phyloP scores from a whole-genome alignment of 352 stramenopile genomes.

The Globisporangium nunn region DNA sequence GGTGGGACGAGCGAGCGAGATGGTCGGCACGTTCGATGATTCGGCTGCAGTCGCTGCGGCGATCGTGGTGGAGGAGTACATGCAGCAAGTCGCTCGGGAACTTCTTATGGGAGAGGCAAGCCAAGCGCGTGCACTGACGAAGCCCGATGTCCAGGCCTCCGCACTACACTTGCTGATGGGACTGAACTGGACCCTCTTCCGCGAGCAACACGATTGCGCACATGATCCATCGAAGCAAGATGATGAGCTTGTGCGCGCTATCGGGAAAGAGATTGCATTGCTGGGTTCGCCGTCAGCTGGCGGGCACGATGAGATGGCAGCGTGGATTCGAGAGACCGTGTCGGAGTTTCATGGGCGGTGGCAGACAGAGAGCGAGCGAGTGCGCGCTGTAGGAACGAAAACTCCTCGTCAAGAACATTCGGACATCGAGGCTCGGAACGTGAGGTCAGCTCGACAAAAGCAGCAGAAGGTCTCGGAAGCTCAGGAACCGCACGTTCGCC shows the following conservation, averaged over 20 bases:
- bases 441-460: background rate
- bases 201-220: background rate
- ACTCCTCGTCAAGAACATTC: background rate
- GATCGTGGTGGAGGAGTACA: constrained; percentile 79
- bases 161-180: constrained; percentile 34
- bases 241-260: constrained; percentile 1
- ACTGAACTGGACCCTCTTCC: constrained; percentile 40
- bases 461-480: background rate
- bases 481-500: constrained; percentile 9
- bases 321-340: constrained; percentile 14
- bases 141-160: constrained; percentile 33
- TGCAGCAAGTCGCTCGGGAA: constrained; percentile 49
- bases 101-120: background rate
- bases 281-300: background rate
- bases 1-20: constrained; percentile 40
- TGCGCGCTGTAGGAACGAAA: background rate
- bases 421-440: background rate
- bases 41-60: constrained; percentile 55
- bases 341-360: background rate
- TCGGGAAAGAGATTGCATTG: constrained; percentile 7
- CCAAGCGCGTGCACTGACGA: constrained; percentile 5
- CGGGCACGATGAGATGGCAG: background rate
- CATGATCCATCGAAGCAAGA: background rate
- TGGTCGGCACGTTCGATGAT: constrained; percentile 77
- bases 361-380: background rate